Evolutionary conservation across 768 basidiomycete species (phyloP).

Genomic region (Lactarius psammicola): DNA sequence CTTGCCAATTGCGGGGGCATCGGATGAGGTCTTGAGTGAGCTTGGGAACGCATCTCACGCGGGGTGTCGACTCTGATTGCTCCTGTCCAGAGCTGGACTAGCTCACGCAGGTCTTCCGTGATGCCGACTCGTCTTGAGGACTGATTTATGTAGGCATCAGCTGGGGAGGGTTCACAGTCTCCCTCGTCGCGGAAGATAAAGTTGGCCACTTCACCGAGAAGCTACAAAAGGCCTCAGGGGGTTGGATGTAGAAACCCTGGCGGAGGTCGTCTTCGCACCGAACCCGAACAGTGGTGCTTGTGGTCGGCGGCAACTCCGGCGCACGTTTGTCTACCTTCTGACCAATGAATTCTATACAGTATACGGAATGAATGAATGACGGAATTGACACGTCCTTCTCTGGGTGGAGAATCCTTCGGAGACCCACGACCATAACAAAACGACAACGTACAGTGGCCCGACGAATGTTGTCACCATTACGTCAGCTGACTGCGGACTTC

Average conservation of each 20-base stretch:
- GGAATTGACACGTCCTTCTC: neutral
- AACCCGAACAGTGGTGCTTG: constrained; percentile 81
- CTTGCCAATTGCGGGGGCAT: constrained; percentile 27
- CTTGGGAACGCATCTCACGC: constrained; percentile 77
- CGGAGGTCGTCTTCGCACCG: constrained; percentile 77
- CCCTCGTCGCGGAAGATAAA: constrained; percentile 63
- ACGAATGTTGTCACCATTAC: neutral
- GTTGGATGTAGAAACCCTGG: constrained; percentile 56
- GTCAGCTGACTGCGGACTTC: too few relatives aligned
- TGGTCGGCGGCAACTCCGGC: constrained; percentile 48
- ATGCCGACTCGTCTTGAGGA: constrained; percentile 56
- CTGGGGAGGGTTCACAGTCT: constrained; percentile 90
- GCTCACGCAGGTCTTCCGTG: constrained; percentile 61
- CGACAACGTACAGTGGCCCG: neutral
- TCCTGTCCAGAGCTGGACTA: constrained; percentile 77
- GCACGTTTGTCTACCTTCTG: neutral
- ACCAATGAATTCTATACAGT: neutral
- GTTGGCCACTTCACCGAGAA: constrained; percentile 63
- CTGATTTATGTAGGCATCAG: constrained; percentile 58
- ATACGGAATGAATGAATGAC: neutral
- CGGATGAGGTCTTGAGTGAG: constrained; percentile 39
- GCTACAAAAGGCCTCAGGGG: constrained; percentile 57
- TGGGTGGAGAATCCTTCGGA: neutral
- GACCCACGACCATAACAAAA: too few relatives aligned
- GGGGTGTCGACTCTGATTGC: constrained; percentile 69